Percentiles rank a stretch among this genome's conserved stretches.
Conservation (phyloP, 371 early-diverging fungal species). For the Rhizopus microsporus region DNA sequence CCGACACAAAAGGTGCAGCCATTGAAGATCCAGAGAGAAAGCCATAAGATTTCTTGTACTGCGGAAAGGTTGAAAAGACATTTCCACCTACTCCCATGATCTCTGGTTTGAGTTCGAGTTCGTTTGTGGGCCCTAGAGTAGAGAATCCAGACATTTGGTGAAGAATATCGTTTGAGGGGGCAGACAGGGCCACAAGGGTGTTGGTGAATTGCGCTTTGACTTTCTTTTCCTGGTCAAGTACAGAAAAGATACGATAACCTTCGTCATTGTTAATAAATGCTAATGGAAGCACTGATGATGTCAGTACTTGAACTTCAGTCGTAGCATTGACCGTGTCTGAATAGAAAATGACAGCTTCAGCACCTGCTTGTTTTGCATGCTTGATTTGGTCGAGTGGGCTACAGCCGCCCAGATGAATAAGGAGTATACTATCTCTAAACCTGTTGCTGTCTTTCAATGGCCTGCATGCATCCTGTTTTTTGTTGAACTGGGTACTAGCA, state of each 20-base stretch:
- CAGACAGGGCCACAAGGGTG: conserved; percentile 19
- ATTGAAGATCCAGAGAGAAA: conserved; percentile 63
- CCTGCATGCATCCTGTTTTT: conserved; percentile 17
- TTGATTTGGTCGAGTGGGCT: conserved; percentile 39
- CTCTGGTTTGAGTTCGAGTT: conserved; percentile 57
- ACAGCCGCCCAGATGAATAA: conserved; percentile 55
- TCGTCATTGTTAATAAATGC: conserved; percentile 39
- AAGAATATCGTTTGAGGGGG: conserved; percentile 4
- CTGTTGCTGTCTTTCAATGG: conserved; percentile 8
- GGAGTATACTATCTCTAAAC: conserved; percentile 28
- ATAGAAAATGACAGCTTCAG: conserved; percentile 51
- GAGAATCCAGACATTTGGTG: conserved; percentile 39
- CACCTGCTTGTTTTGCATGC: conserved; percentile 47
- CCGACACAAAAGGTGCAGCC: conserved; percentile 71
- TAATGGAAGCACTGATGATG: conserved; percentile 29
- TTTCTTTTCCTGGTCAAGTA: conserved; percentile 2
- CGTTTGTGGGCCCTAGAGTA: conserved; percentile 47
- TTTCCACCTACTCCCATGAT: conserved; percentile 67
- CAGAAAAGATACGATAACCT: conserved; percentile 13
- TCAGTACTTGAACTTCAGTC: conserved; percentile 3
- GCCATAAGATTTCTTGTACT: conserved; percentile 47
- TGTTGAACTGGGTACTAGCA: conserved; percentile 15
- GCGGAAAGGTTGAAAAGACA: conserved; percentile 66
- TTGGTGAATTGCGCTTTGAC: conserved; percentile 24
- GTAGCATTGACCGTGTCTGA: conserved; percentile 20